Evolutionary conservation across 371 early-diverging fungal species (phyloP).

Genomic region (Paraphysoderma sedebokerense): DNA sequence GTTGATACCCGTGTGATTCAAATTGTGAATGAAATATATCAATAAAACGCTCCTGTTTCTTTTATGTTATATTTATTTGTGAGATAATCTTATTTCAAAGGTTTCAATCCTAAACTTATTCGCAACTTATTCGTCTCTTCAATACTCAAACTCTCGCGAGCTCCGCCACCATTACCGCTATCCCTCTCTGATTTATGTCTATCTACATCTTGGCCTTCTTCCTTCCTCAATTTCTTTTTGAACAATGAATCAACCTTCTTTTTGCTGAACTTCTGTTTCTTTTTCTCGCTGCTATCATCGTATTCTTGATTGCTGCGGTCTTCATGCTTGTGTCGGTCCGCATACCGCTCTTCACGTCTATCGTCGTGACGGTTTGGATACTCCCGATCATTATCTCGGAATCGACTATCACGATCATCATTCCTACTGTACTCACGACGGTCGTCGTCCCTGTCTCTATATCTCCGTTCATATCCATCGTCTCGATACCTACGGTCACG

Average conservation of each 20-base stretch:
- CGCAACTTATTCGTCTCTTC: constrained; percentile 34
- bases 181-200: neutral
- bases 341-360: neutral
- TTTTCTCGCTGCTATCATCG: too few relatives aligned
- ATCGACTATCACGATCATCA: neutral
- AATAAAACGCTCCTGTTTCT: too few relatives aligned
- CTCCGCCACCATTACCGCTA: neutral
- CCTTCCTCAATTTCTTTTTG: neutral
- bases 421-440: neutral
- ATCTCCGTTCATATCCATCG: too few relatives aligned
- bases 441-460: neutral
- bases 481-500: too few relatives aligned
- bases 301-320: too few relatives aligned
- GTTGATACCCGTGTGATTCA: too few relatives aligned
- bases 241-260: neutral
- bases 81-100: constrained; percentile 8
- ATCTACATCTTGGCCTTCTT: neutral
- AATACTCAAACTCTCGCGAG: constrained; percentile 15
- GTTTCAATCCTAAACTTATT: constrained; percentile 20
- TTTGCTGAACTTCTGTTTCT: neutral
- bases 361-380: neutral
- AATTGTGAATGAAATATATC: too few relatives aligned
- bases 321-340: too few relatives aligned
- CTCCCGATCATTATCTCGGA: neutral
- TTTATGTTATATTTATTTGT: neutral